Base-by-base conservation (phyloP, 2,329 filamentous ascomycete species). In the Monosporascus sp. region DNA sequence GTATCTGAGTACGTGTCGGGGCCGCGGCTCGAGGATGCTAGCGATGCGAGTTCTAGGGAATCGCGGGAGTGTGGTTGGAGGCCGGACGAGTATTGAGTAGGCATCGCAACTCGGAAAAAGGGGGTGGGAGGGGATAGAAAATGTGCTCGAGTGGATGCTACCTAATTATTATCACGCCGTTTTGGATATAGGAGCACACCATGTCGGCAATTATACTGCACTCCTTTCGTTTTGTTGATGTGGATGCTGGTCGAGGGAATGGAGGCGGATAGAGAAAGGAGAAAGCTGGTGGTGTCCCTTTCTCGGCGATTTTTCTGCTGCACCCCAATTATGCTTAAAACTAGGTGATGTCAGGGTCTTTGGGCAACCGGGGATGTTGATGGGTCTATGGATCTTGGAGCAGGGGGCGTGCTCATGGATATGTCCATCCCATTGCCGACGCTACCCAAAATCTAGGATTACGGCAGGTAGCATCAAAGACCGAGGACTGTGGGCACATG, bases 31-130 rank as follows among this genome's bases (percentile, higher is more conserved):
- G 88, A 92, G 57, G 91, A 96, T 56, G 93, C 94, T 59, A 99
- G 85, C 51, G 92, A 97, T 56, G 92, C 94, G 54, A 99, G 87
- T 77, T 99, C 94, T 66, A 99, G 85, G 47, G 93, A 97, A 79
- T 99, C 94, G 75, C 94, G 90, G 57, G 84, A 71, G 59, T 75
- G 72, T 59, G 73, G 69, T 59, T 74, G 73, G 53, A 75, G 70
- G 63, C 69, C 72, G 59, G 72, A 69, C 55, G 65, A 71, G 67
- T 78, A 79, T 61, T 70, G 69, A 55, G 67, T 64, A 58, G 72
- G 68, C 71, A 73, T 76, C 52, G 66, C 61, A 61, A 53, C 52
- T 55, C 40, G 56, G 49, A 49, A 51, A 43, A 37, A 19, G 2
- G 45, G 50, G 49, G 52, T 31, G 44, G 47, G 24, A 52, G 37